Evolutionary conservation across 164 flowering plant species (phyloP), one percentile per base, ranked within the genome.

Genomic region (Taxillus chinensis): DNA sequence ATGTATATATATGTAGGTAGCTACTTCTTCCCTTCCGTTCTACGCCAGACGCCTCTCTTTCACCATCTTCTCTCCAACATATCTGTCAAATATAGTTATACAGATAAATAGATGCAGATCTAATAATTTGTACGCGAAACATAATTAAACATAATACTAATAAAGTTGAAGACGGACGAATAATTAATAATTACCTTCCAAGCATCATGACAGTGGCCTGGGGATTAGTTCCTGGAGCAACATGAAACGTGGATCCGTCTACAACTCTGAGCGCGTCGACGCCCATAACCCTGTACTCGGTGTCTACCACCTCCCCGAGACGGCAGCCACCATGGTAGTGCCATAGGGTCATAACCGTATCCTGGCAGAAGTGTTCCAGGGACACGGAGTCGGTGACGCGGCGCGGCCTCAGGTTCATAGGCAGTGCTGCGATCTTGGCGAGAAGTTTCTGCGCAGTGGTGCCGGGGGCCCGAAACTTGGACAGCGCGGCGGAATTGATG

Each of bases 131-230:
- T 6, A 9, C 7, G 10, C 46, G 8, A 43, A 43, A 43, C 7
- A 1, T 9, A 43, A 6, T 43, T 43, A 43, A 43, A 43, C 46
- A 9, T 6, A 6, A 9, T 6, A 6, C 8, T 43, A 43, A 6
- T 43, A 43, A 43, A 6, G 2, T 6, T 6, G 10, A 43, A 43
- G 10, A 43, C 1, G 10, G 10, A 43, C 27, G 27, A 27, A 27
- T 27, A 27, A 0, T 54, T 27, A 27, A 0, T 54, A 3, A 2
- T 71, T 78, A 89, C 95, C 95, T 90, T 79, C 97, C 95, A 11
- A 90, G 92, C 97, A 90, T 90, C 97, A 90, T 90, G 9, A 84
- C 83, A 7, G 95, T 88, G 39, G 95, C 97, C 71, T 90, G 95
- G 64, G 95, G 95, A 77, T 90, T 90, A 15, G 97, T 86, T 15